Conservation (phyloP, 2,329 filamentous ascomycete species). For the Sarocladium oryzae region DNA sequence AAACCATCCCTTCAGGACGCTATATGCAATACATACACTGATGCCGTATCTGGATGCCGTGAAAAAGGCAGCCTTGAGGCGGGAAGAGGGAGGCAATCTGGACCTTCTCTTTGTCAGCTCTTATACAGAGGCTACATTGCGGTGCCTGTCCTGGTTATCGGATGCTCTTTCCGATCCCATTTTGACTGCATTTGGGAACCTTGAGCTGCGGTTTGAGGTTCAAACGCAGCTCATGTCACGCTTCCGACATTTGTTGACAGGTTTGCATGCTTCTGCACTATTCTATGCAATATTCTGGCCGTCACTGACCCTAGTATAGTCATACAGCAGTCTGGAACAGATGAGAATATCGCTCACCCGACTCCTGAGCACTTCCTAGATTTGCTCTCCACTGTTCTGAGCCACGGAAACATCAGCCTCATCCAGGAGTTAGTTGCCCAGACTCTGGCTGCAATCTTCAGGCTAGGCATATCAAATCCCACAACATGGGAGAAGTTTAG, state of each 20-base stretch:
- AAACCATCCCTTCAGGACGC: constrained; percentile 62
- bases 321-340: neutral
- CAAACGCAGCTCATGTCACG: neutral
- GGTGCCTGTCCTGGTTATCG: neutral
- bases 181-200: neutral
- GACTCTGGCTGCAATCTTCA: constrained; percentile 10
- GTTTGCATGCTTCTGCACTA: neutral
- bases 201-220: neutral
- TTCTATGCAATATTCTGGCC: neutral
- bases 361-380: neutral
- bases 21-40: constrained; percentile 67
- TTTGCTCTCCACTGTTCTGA: neutral
- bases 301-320: neutral
- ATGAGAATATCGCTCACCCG: neutral
- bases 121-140: neutral
- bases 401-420: neutral
- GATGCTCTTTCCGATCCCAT: neutral
- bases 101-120: neutral
- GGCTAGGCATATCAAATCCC: constrained; percentile 1
- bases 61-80: neutral
- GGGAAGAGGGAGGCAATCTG: neutral
- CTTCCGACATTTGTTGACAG: neutral
- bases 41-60: constrained; percentile 47
- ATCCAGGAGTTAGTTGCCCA: neutral
- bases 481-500: constrained; percentile 4